These are phyloP conservation scores for Penicillium diatomitis DNA, from an alignment of 495 filamentous ascomycete species.

Conservation along the genomic window DNA sequence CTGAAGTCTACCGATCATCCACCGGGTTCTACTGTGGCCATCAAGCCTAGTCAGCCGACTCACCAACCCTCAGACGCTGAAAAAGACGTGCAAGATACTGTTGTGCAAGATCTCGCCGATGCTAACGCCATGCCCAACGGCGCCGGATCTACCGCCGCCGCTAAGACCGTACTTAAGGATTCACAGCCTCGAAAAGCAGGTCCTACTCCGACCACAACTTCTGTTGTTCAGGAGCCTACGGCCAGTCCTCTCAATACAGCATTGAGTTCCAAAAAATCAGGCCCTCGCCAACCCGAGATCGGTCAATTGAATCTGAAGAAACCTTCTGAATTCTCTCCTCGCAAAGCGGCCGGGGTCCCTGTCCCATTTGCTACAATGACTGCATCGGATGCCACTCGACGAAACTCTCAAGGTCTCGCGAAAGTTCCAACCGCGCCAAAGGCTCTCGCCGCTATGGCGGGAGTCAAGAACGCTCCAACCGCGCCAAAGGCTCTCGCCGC, in stretches of 20 bases:
- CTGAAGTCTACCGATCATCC: too few relatives aligned
- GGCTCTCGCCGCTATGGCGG: too few relatives aligned
- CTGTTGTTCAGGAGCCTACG: not conserved
- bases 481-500: too few relatives aligned
- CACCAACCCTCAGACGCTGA: too few relatives aligned
- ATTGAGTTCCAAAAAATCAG: not conserved
- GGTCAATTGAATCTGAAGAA: slow-evolving; percentile 29
- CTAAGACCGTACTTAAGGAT: not conserved
- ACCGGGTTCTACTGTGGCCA: too few relatives aligned
- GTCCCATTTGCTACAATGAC: not conserved
- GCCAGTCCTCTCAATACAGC: not conserved
- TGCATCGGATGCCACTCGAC: not conserved
- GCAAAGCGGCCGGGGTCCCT: slow-evolving; percentile 1
- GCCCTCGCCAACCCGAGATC: slow-evolving; percentile 38
- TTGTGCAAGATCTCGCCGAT: not conserved
- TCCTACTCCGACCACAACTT: not conserved
- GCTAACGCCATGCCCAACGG: not conserved
- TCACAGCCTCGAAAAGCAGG: too few relatives aligned
- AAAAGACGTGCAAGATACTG: too few relatives aligned
- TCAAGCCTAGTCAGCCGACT: too few relatives aligned
- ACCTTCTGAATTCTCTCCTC: slow-evolving; percentile 22
- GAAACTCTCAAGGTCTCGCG: not conserved
- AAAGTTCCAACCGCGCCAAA: not conserved
- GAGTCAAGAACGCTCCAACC: too few relatives aligned
- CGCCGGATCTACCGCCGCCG: not conserved